These are phyloP conservation scores for Xerocomus cyaneibrunnescens DNA, from an alignment of 1,284 basidiomycete species.

Conservation along the genomic window DNA sequence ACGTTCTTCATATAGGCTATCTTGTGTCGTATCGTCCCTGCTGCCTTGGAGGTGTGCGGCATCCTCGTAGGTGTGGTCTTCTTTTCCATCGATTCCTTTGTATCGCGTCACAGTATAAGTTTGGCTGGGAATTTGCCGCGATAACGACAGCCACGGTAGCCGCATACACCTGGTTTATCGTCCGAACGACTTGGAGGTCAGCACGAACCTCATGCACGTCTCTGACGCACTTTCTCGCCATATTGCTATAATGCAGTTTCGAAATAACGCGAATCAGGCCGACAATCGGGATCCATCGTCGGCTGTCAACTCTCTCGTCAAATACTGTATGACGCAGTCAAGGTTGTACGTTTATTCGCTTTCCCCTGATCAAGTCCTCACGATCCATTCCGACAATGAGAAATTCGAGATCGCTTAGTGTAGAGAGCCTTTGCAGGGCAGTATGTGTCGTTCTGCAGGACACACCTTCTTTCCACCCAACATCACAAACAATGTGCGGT, in stretches of 20 bases:
- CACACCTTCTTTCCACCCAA: slow-evolving; percentile 95
- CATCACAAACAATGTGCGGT: slow-evolving; percentile 93
- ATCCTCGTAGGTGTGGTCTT: slow-evolving; percentile 66
- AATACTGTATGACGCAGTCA: slow-evolving; percentile 99
- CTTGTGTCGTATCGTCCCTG: slow-evolving; percentile 94
- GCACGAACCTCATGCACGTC: slow-evolving; percentile 13
- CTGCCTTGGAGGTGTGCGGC: slow-evolving; percentile 96
- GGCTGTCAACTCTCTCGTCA: slow-evolving; percentile 94
- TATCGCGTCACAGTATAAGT: slow-evolving; percentile 75
- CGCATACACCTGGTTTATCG: slow-evolving; percentile 95
- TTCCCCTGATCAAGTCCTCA: background rate
- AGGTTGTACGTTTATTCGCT: slow-evolving; percentile 49
- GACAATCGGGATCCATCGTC: slow-evolving; percentile 95
- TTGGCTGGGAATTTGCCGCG: slow-evolving; percentile 95
- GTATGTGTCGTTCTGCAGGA: slow-evolving; percentile 98
- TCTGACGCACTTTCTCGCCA: background rate
- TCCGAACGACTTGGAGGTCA: slow-evolving; percentile 94
- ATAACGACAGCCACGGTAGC: slow-evolving; percentile 86
- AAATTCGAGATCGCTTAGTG: slow-evolving; percentile 85
- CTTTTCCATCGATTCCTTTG: background rate
- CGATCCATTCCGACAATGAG: slow-evolving; percentile 66
- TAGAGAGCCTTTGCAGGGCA: slow-evolving; percentile 70
- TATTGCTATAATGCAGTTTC: slow-evolving; percentile 80
- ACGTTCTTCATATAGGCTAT: slow-evolving; percentile 94
- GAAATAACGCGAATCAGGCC: slow-evolving; percentile 92